phyloP scores from a whole-genome alignment of 1,284 basidiomycete species.

The Pisolithus thermaeus region DNA sequence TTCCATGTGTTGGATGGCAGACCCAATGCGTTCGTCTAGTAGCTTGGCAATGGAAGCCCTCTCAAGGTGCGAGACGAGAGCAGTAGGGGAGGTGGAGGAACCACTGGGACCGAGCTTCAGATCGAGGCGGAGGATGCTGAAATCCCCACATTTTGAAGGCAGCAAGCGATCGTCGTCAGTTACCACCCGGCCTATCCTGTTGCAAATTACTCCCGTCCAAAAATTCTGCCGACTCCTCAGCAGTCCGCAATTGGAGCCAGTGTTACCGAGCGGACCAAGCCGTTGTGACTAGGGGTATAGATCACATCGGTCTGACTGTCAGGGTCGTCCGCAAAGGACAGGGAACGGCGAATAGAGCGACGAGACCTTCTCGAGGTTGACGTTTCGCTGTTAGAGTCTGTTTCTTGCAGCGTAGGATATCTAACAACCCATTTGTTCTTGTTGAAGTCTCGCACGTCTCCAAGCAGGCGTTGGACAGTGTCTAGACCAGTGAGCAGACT shows the following conservation, averaged over 20 bases:
- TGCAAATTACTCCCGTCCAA: constrained; percentile 21
- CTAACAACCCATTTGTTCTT: constrained; percentile 81
- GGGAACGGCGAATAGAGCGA: constrained; percentile 52
- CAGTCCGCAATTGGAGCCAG: constrained; percentile 48
- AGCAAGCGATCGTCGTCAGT: constrained; percentile 35
- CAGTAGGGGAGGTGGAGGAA: constrained; percentile 63
- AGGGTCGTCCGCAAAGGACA: constrained; percentile 82
- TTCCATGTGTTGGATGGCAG: constrained; percentile 76
- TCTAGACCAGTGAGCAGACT: constrained; percentile 77
- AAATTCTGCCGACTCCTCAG: constrained; percentile 32
- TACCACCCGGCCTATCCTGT: constrained; percentile 29
- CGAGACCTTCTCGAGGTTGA: constrained; percentile 28
- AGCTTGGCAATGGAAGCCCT: constrained; percentile 90
- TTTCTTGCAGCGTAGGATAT: constrained; percentile 65
- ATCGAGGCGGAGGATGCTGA: constrained; percentile 87
- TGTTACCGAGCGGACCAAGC: constrained; percentile 50
- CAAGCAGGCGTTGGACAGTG: constrained; percentile 63
- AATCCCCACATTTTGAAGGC: constrained; percentile 47
- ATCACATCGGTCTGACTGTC: constrained; percentile 62
- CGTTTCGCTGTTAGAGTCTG: constrained; percentile 13
- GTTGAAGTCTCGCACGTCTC: constrained; percentile 77
- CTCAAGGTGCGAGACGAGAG: constrained; percentile 89
- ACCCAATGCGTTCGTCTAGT: constrained; percentile 80
- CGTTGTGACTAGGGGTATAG: constrained; percentile 43
- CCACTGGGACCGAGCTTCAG: constrained; percentile 82